phyloP scores from a whole-genome alignment of 2,329 filamentous ascomycete genomes.

The Chaetomiaceae sp. region DNA sequence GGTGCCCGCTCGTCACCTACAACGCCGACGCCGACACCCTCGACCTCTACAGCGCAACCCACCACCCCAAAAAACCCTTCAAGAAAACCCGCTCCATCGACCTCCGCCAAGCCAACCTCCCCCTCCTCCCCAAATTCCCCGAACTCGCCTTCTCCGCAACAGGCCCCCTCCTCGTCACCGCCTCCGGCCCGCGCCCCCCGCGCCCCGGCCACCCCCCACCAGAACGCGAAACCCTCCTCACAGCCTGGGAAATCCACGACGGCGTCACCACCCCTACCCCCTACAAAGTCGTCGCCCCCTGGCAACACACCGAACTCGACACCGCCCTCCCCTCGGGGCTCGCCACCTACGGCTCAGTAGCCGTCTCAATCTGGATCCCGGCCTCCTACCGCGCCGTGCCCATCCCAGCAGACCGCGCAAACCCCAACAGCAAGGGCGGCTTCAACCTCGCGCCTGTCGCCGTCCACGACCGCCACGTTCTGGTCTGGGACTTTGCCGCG shows the following conservation, averaged over 20 bases:
- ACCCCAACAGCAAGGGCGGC: conserved; percentile 17
- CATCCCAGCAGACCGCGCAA: conserved; percentile 18
- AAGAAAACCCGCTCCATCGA: conserved; percentile 33
- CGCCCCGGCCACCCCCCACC: conserved; percentile 35
- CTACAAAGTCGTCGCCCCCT: conserved; percentile 34
- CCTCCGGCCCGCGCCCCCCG: conserved; percentile 37
- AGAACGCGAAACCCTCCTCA: conserved; percentile 35
- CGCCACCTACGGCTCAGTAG: conserved; percentile 35
- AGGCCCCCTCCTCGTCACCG: conserved; percentile 35
- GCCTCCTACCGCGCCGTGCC: conserved; percentile 34
- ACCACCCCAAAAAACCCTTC: conserved; percentile 35
- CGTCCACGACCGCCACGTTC: conserved; percentile 33
- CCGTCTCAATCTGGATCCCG: conserved; percentile 39
- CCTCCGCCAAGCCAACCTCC: conserved; percentile 33
- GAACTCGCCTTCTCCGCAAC: conserved; percentile 38
- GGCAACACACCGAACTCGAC: conserved; percentile 37
- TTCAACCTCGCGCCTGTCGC: conserved; percentile 33
- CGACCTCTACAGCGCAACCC: conserved; percentile 32
- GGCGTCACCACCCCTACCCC: conserved; percentile 27
- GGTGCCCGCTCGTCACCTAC: conserved; percentile 35
- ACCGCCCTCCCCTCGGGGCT: conserved; percentile 37
- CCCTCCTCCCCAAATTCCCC: conserved; percentile 36
- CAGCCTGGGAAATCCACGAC: conserved; percentile 36
- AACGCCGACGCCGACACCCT: conserved; percentile 30
- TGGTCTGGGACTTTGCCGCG: conserved; percentile 38